A percentile compares a stretch with the other conserved stretches of the same genome.
These are phyloP conservation scores for Ophiostoma quercus DNA, from an alignment of 2,329 filamentous ascomycete genomes.

Conservation along the genomic window DNA sequence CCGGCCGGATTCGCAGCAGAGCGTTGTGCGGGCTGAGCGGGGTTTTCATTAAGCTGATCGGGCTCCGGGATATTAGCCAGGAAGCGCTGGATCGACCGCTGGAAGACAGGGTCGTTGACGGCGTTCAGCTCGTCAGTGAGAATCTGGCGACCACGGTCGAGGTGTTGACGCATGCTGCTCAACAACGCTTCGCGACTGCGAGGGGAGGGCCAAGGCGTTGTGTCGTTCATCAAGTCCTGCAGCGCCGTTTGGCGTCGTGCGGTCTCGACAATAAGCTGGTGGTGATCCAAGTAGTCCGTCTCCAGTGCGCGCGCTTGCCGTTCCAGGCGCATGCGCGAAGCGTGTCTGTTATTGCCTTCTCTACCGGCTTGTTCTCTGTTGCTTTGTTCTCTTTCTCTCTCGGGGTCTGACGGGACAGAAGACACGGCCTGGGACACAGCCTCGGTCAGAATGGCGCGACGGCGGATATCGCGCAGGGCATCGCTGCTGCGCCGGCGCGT, in stretches of 20 bases:
- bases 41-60: slow-evolving; percentile 3
- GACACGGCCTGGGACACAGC: slow-evolving; percentile 8
- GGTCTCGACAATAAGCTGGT: neutral
- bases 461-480: slow-evolving; percentile 25
- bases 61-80: slow-evolving; percentile 11
- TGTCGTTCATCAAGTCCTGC: neutral
- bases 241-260: neutral
- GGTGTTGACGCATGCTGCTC: neutral
- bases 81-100: slow-evolving; percentile 11
- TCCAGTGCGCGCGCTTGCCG: slow-evolving; percentile 5
- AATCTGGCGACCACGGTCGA: neutral
- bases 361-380: no score
- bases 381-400: neutral
- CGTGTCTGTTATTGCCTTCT: neutral
- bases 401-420: neutral
- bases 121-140: neutral
- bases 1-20: neutral
- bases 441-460: slow-evolving; percentile 25
- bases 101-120: neutral
- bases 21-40: neutral
- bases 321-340: slow-evolving; percentile 5
- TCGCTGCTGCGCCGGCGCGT: slow-evolving; percentile 21
- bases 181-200: neutral
- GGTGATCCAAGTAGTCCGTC: neutral
- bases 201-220: neutral